Conservation (phyloP, 208 protist genomes). For the Leishmania mexicana region DNA sequence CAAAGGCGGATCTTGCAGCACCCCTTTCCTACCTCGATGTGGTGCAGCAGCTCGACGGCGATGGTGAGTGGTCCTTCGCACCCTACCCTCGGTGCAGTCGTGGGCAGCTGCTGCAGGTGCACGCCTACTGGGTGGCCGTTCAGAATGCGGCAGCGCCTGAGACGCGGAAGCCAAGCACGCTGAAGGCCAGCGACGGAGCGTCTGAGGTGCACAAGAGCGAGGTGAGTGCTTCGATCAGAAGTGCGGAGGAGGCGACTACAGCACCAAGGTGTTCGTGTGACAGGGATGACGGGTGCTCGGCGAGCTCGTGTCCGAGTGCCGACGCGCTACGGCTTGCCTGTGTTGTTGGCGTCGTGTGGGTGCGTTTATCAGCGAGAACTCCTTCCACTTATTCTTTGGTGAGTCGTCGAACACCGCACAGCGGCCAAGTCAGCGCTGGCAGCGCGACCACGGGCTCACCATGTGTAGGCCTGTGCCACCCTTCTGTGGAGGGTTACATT, state of each 20-base stretch:
- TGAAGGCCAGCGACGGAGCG: not conserved
- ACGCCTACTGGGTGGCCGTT: constrained; percentile 49
- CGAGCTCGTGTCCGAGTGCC: not conserved
- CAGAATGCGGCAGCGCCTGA: not conserved
- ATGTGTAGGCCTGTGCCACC: not conserved
- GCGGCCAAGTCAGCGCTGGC: not conserved
- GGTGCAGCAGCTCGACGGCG: constrained; percentile 17
- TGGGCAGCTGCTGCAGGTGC: constrained; percentile 48
- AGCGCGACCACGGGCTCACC: not conserved
- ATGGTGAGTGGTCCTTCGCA: constrained; percentile 27
- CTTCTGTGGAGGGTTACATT: constrained; percentile 70
- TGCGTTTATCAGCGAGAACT: constrained; percentile 36
- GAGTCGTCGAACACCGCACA: not conserved
- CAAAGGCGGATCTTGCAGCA: not conserved
- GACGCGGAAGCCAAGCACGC: not conserved
- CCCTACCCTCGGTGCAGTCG: constrained; percentile 70
- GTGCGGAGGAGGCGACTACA: not conserved
- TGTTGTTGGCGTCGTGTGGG: constrained; percentile 74
- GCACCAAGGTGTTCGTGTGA: not conserved
- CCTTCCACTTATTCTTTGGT: not conserved
- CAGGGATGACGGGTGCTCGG: not conserved
- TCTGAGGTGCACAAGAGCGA: not conserved
- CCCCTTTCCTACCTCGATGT: constrained; percentile 16
- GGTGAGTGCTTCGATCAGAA: not conserved
- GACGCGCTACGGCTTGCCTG: constrained; percentile 23